These are phyloP conservation scores for Lepraria neglecta DNA, from an alignment of 495 filamentous ascomycete genomes.

Conservation along the genomic window DNA sequence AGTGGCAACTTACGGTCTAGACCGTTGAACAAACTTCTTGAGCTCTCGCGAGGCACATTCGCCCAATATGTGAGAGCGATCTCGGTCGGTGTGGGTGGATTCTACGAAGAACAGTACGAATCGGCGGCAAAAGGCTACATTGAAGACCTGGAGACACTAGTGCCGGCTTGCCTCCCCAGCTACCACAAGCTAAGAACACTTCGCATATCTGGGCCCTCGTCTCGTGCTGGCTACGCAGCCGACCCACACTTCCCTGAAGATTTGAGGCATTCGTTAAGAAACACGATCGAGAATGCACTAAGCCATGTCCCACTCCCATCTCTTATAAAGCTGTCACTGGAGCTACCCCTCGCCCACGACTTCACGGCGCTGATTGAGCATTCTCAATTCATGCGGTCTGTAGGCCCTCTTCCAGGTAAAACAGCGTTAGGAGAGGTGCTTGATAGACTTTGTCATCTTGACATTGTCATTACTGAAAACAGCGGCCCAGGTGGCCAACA, in stretches of 20 bases:
- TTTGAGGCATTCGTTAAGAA: background rate
- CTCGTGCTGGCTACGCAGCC: background rate
- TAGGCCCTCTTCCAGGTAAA: background rate
- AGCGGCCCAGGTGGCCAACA: background rate
- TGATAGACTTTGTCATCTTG: background rate
- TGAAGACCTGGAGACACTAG: background rate
- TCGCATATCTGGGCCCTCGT: background rate
- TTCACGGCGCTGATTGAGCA: background rate
- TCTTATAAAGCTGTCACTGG: background rate
- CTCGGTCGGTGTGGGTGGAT: background rate
- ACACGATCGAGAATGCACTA: background rate
- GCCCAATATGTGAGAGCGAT: background rate
- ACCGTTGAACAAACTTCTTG: constrained; percentile 1
- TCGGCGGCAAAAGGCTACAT: background rate
- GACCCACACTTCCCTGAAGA: background rate
- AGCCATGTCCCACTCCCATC: background rate
- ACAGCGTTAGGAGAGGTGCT: background rate
- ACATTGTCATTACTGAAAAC: background rate
- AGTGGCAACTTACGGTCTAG: background rate
- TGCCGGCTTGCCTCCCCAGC: constrained; percentile 2
- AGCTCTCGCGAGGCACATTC: background rate
- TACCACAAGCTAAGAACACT: background rate
- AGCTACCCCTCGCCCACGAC: background rate
- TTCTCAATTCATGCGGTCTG: background rate
- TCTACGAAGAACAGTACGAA: background rate